phyloP scores from a whole-genome alignment of 202 grass and related monocot species.

The Zizania palustris region DNA sequence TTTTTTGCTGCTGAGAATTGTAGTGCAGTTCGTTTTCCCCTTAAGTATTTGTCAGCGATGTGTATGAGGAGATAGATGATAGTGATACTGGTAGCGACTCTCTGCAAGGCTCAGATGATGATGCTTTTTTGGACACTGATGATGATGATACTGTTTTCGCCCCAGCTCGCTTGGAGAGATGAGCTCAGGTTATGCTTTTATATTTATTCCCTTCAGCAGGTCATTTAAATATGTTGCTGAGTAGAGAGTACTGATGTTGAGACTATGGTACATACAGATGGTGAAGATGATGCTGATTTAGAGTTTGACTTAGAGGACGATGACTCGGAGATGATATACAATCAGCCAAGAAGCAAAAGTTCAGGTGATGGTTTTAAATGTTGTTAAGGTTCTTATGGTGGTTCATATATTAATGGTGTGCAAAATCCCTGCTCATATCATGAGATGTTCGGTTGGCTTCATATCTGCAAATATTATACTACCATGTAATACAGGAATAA shows the following conservation, averaged over 20 bases:
- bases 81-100: conserved; percentile 50
- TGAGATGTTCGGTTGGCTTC: background rate
- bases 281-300: conserved; percentile 44
- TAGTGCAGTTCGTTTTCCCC: conserved; percentile 31
- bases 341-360: conserved; percentile 53
- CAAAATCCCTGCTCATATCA: background rate
- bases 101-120: conserved; percentile 47
- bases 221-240: background rate
- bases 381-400: background rate
- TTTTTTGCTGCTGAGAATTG: conserved; percentile 1
- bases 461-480: background rate
- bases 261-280: conserved; percentile 30
- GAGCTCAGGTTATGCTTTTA: background rate
- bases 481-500: background rate
- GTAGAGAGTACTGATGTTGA: background rate
- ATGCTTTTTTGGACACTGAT: conserved; percentile 18
- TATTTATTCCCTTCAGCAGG: conserved; percentile 11
- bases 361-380: conserved; percentile 47
- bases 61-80: conserved; percentile 54
- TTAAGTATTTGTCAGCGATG: conserved; percentile 50
- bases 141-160: background rate
- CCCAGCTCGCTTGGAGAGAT: background rate
- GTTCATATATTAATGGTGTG: background rate
- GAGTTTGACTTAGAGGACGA: conserved; percentile 64
- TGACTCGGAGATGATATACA: conserved; percentile 50